Conservation (phyloP, 176 grass and related monocot genomes). For the Bonia amplexicaulis region DNA sequence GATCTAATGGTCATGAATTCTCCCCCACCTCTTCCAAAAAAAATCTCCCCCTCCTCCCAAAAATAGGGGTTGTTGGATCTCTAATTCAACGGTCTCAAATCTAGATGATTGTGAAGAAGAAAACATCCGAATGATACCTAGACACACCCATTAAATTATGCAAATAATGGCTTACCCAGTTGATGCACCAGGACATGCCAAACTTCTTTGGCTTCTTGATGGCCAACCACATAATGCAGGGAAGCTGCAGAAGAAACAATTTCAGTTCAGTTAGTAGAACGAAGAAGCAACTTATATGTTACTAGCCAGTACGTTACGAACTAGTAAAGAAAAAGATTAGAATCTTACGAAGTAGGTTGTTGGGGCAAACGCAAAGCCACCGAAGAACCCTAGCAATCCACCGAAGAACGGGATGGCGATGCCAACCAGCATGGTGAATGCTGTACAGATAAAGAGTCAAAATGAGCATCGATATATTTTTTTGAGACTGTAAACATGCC, state of each 20-base stretch:
- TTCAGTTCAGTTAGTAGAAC: background rate
- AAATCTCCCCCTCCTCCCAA: too few relatives aligned
- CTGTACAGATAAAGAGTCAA: background rate
- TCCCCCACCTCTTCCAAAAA: too few relatives aligned
- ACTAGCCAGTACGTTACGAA: background rate
- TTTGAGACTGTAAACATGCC: background rate
- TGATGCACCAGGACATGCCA: conserved; percentile 55
- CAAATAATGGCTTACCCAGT: conserved; percentile 40
- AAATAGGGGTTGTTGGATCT: too few relatives aligned
- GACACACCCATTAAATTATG: background rate
- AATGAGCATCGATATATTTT: background rate
- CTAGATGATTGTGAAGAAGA: too few relatives aligned
- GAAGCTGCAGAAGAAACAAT: conserved; percentile 39
- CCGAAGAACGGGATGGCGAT: conserved; percentile 49
- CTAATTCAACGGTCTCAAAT: too few relatives aligned
- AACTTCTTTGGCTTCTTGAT: conserved; percentile 56
- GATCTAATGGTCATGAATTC: too few relatives aligned
- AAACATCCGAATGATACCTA: too few relatives aligned
- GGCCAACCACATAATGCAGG: conserved; percentile 59
- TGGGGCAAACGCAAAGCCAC: conserved; percentile 46
- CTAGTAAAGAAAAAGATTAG: background rate
- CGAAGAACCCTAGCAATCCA: conserved; percentile 55
- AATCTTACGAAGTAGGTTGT: conserved; percentile 56
- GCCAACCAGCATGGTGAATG: conserved; percentile 32
- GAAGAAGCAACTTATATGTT: background rate